Conservation (phyloP, 1,284 basidiomycete genomes). For the Tremellales sp. region DNA sequence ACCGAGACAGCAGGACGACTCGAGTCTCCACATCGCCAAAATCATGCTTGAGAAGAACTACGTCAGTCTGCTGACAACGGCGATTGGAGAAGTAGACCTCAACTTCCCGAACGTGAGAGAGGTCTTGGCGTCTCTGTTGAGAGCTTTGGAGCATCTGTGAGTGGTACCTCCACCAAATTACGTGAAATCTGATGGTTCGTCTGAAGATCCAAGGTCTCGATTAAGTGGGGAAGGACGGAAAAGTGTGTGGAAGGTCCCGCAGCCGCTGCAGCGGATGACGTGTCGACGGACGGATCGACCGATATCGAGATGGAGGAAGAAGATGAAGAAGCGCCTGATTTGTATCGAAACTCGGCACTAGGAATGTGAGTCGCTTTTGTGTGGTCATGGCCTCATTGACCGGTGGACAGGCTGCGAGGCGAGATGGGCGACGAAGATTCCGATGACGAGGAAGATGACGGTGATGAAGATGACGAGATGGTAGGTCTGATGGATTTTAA, state of each 20-base stretch:
- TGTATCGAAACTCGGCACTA: slow-evolving; percentile 94
- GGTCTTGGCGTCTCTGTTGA: slow-evolving; percentile 78
- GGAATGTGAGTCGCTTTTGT: slow-evolving; percentile 69
- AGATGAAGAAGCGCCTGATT: slow-evolving; percentile 63
- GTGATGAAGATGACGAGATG: slow-evolving; percentile 71
- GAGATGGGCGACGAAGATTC: slow-evolving; percentile 58
- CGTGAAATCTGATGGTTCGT: slow-evolving; percentile 5
- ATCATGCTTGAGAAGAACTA: slow-evolving; percentile 98
- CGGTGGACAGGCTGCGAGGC: slow-evolving; percentile 60
- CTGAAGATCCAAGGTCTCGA: slow-evolving; percentile 82
- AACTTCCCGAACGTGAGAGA: slow-evolving; percentile 90
- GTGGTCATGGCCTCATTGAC: neutral
- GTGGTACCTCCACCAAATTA: slow-evolving; percentile 35
- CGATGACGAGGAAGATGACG: slow-evolving; percentile 69
- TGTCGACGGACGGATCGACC: slow-evolving; percentile 52
- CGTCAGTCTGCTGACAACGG: slow-evolving; percentile 81
- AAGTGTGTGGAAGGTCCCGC: slow-evolving; percentile 63
- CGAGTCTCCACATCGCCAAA: slow-evolving; percentile 87
- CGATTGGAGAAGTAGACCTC: slow-evolving; percentile 88
- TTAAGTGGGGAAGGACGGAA: slow-evolving; percentile 86
- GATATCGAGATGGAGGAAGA: slow-evolving; percentile 62
- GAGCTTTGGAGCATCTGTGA: slow-evolving; percentile 84
- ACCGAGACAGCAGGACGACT: slow-evolving; percentile 61
- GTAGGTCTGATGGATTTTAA: slow-evolving; percentile 18
- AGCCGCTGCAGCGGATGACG: slow-evolving; percentile 49